Conservation (phyloP, 2,329 filamentous ascomycete genomes). For the Ceratocystiopsis sp. region DNA sequence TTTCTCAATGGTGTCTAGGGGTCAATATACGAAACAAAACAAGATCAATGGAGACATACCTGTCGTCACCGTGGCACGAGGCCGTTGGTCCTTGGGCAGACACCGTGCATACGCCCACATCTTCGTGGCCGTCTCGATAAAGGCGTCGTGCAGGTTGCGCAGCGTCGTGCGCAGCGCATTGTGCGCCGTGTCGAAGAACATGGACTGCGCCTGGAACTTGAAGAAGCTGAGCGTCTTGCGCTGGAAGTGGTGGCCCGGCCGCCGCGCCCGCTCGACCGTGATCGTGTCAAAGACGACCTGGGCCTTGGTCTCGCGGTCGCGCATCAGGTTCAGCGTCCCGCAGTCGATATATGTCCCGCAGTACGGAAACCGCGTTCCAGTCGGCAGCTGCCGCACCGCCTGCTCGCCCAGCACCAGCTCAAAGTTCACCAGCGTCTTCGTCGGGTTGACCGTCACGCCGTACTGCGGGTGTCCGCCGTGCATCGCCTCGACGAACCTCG, state of each 20-base stretch:
- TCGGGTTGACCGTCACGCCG: slow-evolving; percentile 58
- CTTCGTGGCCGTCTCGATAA: slow-evolving; percentile 64
- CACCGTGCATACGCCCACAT: slow-evolving; percentile 44
- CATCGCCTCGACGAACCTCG: slow-evolving; percentile 63
- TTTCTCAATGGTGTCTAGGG: slow-evolving; percentile 44
- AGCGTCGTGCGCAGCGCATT: slow-evolving; percentile 56
- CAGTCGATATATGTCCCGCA: slow-evolving; percentile 70
- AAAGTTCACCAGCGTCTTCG: slow-evolving; percentile 80
- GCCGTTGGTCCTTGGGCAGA: slow-evolving; percentile 39
- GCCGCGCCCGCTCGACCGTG: slow-evolving; percentile 58
- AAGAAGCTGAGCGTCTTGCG: slow-evolving; percentile 63
- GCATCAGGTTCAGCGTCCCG: slow-evolving; percentile 54
- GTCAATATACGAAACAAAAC: not conserved
- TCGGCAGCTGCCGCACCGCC: slow-evolving; percentile 30
- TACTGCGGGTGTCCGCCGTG: slow-evolving; percentile 61
- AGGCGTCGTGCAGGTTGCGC: slow-evolving; percentile 57
- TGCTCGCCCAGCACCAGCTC: slow-evolving; percentile 38
- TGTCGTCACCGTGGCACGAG: slow-evolving; percentile 41
- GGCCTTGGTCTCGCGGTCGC: slow-evolving; percentile 39
- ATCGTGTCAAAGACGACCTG: slow-evolving; percentile 49
- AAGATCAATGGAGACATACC: slow-evolving; percentile 29
- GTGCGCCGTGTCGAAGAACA: slow-evolving; percentile 67
- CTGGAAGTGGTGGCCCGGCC: slow-evolving; percentile 62
- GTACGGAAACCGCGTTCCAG: slow-evolving; percentile 53
- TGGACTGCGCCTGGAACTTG: slow-evolving; percentile 69